Conservation (phyloP, 305 asterid species). For the Petunia hybrid region DNA sequence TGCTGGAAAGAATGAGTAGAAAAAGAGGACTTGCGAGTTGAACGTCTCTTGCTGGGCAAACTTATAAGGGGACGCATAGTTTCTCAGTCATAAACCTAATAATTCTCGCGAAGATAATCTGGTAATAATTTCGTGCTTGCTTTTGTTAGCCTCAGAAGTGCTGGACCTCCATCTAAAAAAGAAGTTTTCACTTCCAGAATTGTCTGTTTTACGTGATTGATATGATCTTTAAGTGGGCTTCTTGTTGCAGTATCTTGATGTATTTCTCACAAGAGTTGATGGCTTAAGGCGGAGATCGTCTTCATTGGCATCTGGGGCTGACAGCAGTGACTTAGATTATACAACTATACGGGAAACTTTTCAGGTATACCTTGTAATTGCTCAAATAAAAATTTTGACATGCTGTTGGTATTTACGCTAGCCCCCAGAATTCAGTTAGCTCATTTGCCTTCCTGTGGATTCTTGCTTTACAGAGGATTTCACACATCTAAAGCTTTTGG, state of each 20-base stretch:
- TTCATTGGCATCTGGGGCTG: slow-evolving; percentile 44
- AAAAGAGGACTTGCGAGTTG: too few species aligned
- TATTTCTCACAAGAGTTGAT: slow-evolving; percentile 89
- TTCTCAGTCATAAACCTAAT: neutral
- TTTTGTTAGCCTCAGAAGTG: neutral
- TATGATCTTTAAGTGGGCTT: slow-evolving; percentile 26
- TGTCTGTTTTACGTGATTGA: neutral
- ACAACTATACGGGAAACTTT: slow-evolving; percentile 67
- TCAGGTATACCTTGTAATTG: slow-evolving; percentile 59
- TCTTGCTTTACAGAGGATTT: slow-evolving; percentile 16
- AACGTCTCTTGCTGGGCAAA: too few species aligned
- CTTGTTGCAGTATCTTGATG: slow-evolving; percentile 81
- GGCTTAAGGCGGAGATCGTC: slow-evolving; percentile 86
- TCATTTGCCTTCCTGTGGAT: slow-evolving; percentile 11
- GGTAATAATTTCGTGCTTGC: neutral
- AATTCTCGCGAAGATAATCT: neutral
- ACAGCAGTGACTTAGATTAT: slow-evolving; percentile 55
- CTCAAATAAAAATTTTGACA: neutral
- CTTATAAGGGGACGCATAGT: neutral
- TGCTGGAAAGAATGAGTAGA: too few species aligned
- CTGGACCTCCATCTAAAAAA: too few species aligned
- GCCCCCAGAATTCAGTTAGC: slow-evolving; percentile 19
- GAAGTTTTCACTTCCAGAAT: too few species aligned
- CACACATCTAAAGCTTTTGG: neutral
- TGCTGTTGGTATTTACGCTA: slow-evolving; percentile 35